A percentile compares a stretch with the other conserved stretches of the same genome.
phyloP scores from a whole-genome alignment of 768 basidiomycete species.

The Phaffia australis region DNA sequence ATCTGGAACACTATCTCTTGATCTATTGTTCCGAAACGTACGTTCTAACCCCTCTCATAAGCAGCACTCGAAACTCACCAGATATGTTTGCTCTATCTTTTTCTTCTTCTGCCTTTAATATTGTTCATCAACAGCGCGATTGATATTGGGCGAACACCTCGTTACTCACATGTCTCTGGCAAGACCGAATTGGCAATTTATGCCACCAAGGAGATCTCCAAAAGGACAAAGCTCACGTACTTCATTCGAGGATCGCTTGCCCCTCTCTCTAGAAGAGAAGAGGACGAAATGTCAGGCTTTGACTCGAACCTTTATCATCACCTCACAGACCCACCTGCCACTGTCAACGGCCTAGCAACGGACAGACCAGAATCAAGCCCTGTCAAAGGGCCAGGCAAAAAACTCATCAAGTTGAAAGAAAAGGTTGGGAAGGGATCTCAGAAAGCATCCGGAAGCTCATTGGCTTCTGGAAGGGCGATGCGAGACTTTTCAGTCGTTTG shows the following conservation, averaged over 20 bases:
- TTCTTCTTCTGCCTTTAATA: not conserved
- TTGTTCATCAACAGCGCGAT: not conserved
- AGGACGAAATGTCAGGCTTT: not conserved
- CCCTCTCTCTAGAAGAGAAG: not conserved
- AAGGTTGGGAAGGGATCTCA: not conserved
- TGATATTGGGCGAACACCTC: slow-evolving; percentile 12
- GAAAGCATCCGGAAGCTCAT: not conserved
- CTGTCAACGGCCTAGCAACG: not conserved
- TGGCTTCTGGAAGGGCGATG: not conserved
- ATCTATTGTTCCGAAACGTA: too few relatives aligned
- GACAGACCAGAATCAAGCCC: too few relatives aligned
- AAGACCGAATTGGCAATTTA: slow-evolving; percentile 11
- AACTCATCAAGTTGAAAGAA: too few relatives aligned
- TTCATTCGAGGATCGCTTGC: not conserved
- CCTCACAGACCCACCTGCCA: not conserved
- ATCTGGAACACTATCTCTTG: too few relatives aligned
- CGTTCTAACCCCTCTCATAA: too few relatives aligned
- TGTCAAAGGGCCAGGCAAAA: too few relatives aligned
- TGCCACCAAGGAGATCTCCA: not conserved
- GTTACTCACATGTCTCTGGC: slow-evolving; percentile 6
- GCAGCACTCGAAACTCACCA: too few relatives aligned
- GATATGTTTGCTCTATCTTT: too few relatives aligned
- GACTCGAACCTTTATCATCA: not conserved
- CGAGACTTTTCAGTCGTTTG: slow-evolving; percentile 10
- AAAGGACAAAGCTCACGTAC: not conserved